Base-by-base conservation (phyloP, 768 basidiomycete genomes). In the Panaeolus cyanescens region DNA sequence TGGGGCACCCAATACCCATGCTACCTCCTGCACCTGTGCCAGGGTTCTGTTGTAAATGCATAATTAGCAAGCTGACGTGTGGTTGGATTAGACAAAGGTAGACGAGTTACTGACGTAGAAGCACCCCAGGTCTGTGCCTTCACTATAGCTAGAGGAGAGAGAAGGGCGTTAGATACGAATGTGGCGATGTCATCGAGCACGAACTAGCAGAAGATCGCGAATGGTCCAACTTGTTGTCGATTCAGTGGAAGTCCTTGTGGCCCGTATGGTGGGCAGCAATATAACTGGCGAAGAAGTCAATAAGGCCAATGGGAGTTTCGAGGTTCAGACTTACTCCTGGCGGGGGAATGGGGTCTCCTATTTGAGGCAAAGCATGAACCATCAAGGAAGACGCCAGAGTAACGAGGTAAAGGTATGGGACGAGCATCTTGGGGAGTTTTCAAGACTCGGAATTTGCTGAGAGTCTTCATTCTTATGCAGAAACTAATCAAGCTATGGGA, bases 181-280 rank as follows among this genome's bases (percentile, higher is more conserved):
- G 19, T 7, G 19, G 10, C 39, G 7, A 39, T 2, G 2, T 17
- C 22, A 8, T 22, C 19, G 22, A 42, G 6, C 5, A 42, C 39
- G 1, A 7, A 68, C 65, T 66, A 65, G 67, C 65, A 66, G 60
- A 66, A 68, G 12, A 66, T 66, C 4, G 59, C 55, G 22, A 56
- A 66, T 25, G 67, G 67, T 1, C 55, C 55, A 20, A 59, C 25
- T 60, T 68, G 67, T 40, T 67, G 67, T 22, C 61, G 62, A 30
- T 64, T 53, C 7, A 68, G 65, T 5, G 57, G 30, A 4, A 62
- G 54, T n/a, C 58, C 62, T n/a, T 58, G 58, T 30, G 65, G 65
- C n/a, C 64, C 67, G 5, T n/a, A 17, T 12, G 59, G 65, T 5
- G 65, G 67, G 37, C 61, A 66, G 39, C 39, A 42, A 22, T 20